A percentile compares a stretch with the other conserved stretches of the same genome.
phyloP scores from a whole-genome alignment of 2,329 filamentous ascomycete species.

The Aschersonia sp. region DNA sequence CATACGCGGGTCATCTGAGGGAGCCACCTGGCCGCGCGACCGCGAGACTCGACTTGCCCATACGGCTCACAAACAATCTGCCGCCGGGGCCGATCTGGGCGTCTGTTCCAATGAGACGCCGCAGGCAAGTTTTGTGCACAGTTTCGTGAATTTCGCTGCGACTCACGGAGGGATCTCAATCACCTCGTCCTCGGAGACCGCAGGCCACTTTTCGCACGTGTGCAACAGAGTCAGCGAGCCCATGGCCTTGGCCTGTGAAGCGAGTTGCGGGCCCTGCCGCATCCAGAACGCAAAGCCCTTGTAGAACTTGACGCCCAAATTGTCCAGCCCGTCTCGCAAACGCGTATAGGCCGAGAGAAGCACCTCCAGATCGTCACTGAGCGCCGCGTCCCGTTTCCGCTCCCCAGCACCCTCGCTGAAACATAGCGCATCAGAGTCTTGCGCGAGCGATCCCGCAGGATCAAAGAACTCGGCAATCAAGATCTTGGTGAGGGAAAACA shows the following conservation, averaged over 20 bases:
- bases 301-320: constrained; percentile 9
- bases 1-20: too few species aligned
- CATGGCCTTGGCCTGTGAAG: constrained; percentile 4
- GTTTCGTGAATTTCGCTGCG: too few species aligned
- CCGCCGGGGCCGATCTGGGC: too few species aligned
- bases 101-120: too few species aligned
- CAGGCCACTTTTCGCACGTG: constrained; percentile 9
- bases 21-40: too few species aligned
- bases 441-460: too few species aligned
- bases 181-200: not conserved
- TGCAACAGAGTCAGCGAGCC: constrained; percentile 7
- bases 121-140: too few species aligned
- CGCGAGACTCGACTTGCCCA: too few species aligned
- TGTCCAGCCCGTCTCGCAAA: constrained; percentile 5
- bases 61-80: too few species aligned
- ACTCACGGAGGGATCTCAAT: too few species aligned
- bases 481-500: constrained; percentile 6
- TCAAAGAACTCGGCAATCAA: constrained; percentile 9
- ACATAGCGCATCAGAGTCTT: too few species aligned
- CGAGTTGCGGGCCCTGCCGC: constrained; percentile 3
- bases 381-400: constrained; percentile 3
- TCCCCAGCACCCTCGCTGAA: too few species aligned
- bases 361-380: constrained; percentile 9
- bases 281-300: constrained; percentile 9
- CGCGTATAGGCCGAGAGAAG: constrained; percentile 6